Conservation (phyloP, 257 asterid species). For the Salvia miltiorrhiza region DNA sequence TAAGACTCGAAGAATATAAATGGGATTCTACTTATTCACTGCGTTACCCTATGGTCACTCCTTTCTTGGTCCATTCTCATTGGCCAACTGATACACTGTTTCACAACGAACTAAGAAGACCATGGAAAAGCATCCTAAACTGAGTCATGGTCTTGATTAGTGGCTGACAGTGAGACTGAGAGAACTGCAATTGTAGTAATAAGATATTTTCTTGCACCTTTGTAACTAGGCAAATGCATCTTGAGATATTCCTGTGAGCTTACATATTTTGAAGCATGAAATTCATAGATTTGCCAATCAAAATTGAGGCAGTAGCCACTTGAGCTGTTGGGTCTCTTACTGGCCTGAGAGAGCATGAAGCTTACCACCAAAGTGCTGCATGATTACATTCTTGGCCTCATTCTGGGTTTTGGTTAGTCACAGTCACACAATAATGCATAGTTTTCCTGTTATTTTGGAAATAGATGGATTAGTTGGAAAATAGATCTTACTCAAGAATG, state of each 20-base stretch:
- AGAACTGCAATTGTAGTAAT: background rate
- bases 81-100: background rate
- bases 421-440: background rate
- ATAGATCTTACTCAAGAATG: no score
- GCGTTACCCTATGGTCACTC: background rate
- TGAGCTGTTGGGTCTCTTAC: background rate
- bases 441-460: background rate
- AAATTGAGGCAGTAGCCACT: background rate
- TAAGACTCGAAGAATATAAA: background rate
- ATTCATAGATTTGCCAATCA: background rate
- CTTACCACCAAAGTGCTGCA: background rate
- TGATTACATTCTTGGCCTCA: background rate
- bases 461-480: background rate
- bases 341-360: background rate
- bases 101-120: background rate
- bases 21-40: background rate
- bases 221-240: background rate
- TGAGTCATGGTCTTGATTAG: background rate
- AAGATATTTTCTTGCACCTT: background rate
- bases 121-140: background rate
- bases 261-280: background rate
- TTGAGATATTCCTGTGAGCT: background rate
- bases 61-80: background rate
- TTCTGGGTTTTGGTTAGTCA: background rate
- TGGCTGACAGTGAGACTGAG: constrained; percentile 1